Evolutionary conservation across 345 rosid species (phyloP).

Genomic region (Pistacia integerrima): DNA sequence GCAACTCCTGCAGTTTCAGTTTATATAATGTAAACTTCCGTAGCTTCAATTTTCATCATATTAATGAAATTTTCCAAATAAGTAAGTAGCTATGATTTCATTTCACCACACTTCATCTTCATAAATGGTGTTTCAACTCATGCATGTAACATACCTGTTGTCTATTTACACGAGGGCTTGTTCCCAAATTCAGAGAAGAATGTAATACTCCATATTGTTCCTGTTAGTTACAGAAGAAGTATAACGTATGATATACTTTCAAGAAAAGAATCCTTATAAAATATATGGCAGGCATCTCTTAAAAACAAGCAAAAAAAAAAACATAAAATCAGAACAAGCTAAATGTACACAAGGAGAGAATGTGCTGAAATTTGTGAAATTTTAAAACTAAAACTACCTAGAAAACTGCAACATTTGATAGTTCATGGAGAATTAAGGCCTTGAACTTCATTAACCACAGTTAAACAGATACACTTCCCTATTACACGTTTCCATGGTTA

Average conservation of each 20-base stretch:
- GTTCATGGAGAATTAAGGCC: background rate
- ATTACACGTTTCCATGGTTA: background rate
- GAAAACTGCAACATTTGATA: background rate
- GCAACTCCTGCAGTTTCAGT: background rate
- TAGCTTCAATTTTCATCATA: background rate
- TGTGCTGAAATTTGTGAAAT: background rate
- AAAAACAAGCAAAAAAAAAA: background rate
- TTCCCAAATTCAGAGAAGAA: slow-evolving; percentile 48
- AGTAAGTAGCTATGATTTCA: background rate
- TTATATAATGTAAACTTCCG: no score
- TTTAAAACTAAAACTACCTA: background rate
- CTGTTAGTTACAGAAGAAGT: slow-evolving; percentile 45
- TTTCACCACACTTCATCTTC: background rate
- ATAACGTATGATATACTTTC: background rate
- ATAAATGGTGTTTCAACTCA: background rate
- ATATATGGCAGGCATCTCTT: background rate
- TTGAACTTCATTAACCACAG: background rate
- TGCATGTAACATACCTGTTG: slow-evolving; percentile 56
- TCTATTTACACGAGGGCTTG: slow-evolving; percentile 65
- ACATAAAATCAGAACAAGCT: background rate
- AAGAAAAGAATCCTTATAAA: background rate
- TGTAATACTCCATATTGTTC: slow-evolving; percentile 63
- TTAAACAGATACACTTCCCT: background rate
- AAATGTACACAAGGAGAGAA: background rate
- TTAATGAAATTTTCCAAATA: background rate